Conservation (phyloP, 176 grass and related monocot genomes). For the Phragmites australis region DNA sequence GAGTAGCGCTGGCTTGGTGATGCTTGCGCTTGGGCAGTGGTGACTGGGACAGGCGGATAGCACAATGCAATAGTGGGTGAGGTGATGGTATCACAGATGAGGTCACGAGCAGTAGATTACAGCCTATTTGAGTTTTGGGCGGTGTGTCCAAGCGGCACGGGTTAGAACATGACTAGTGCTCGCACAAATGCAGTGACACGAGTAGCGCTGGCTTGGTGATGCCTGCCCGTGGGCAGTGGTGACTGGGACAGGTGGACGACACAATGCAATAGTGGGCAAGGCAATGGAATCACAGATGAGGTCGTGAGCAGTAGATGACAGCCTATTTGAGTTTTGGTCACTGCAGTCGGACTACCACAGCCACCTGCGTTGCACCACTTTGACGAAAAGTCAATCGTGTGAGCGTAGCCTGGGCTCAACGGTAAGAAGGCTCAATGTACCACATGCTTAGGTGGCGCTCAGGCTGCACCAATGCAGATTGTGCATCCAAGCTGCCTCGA, state of each 20-base stretch:
- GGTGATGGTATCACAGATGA: no score
- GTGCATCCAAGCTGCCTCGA: not conserved
- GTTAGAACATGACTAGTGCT: not conserved
- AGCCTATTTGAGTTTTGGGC: no score
- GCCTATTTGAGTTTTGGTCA: not conserved
- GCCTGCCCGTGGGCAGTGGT: not conserved
- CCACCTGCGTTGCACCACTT: not conserved
- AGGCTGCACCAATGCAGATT: not conserved
- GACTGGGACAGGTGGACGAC: not conserved
- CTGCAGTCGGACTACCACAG: not conserved
- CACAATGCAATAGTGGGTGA: no score
- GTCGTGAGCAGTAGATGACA: no score
- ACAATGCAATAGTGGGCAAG: no score
- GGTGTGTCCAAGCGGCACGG: no score
- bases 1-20: not conserved
- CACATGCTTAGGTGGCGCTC: not conserved
- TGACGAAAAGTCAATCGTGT: not conserved
- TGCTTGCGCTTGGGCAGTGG: not conserved
- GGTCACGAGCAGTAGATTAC: no score
- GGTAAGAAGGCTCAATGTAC: not conserved
- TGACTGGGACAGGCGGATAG: no score
- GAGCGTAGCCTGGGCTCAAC: not conserved
- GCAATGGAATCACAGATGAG: no score
- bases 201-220: not conserved
- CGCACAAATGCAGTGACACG: not conserved